A percentile compares a stretch with the other conserved stretches of the same genome.
Conservation (phyloP, 1,284 basidiomycete genomes). For the Fomitiporia mediterranea region DNA sequence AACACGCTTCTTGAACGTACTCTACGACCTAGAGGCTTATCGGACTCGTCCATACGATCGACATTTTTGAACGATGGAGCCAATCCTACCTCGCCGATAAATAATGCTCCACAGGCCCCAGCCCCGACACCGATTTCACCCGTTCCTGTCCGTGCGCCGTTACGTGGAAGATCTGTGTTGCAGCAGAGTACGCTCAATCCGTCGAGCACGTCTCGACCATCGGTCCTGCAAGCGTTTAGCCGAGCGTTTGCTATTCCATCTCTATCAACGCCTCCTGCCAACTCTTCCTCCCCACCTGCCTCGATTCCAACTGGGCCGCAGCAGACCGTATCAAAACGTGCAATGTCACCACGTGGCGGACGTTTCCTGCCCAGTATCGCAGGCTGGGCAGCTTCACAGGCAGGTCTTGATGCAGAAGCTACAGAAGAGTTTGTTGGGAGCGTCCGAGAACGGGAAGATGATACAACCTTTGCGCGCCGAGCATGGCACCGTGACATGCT, state of each 20-base stretch:
- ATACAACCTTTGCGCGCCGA: background rate
- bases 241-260: conserved; percentile 15
- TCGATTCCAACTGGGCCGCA: background rate
- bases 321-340: background rate
- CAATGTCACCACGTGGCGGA: conserved; percentile 7
- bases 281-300: background rate
- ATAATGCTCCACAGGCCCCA: background rate
- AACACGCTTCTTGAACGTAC: conserved; percentile 57
- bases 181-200: conserved; percentile 12
- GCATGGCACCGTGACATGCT: conserved; percentile 6
- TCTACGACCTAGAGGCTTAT: conserved; percentile 74
- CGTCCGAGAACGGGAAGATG: conserved; percentile 14
- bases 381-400: conserved; percentile 16
- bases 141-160: conserved; percentile 1
- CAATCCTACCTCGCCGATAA: conserved; percentile 25
- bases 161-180: background rate
- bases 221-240: conserved; percentile 17
- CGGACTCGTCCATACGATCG: conserved; percentile 87
- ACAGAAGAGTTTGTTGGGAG: conserved; percentile 19
- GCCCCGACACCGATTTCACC: conserved; percentile 14
- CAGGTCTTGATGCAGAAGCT: conserved; percentile 15
- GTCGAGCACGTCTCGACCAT: background rate
- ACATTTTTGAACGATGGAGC: conserved; percentile 62
- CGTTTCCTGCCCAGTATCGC: conserved; percentile 17
- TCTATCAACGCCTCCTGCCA: conserved; percentile 4